phyloP scores from a whole-genome alignment of 2,329 filamentous ascomycete species.

The Pezicula radicicola region DNA sequence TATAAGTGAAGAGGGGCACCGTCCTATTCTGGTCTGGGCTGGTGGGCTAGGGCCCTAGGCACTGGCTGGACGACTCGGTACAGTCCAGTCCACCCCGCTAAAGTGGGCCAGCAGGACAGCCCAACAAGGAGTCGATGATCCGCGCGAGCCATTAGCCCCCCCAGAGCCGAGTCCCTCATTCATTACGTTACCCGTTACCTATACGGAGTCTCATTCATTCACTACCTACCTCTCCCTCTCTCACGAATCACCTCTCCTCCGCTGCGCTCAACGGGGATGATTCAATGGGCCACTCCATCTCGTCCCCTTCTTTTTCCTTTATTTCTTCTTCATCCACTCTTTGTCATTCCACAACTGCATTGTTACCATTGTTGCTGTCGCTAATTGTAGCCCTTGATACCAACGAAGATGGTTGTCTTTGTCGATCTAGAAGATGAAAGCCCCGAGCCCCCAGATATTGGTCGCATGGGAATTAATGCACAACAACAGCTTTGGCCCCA shows the following conservation, averaged over 20 bases:
- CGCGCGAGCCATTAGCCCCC: no score
- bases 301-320: conserved; percentile 12
- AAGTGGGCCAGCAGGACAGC: no score
- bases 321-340: neutral
- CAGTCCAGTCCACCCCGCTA: no score
- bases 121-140: no score
- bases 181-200: no score
- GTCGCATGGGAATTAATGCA: conserved; percentile 3
- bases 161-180: no score
- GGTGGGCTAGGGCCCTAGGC: no score
- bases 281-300: conserved; percentile 22
- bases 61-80: no score
- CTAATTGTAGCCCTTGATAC: neutral
- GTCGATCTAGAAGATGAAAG: conserved; percentile 28
- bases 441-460: conserved; percentile 21
- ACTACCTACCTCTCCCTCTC: neutral
- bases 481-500: conserved; percentile 4
- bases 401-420: conserved; percentile 27
- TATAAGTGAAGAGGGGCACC: no score
- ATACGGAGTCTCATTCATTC: neutral
- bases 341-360: neutral
- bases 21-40: no score
- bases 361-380: conserved; percentile 5
- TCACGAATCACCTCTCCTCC: conserved; percentile 1
- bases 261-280: conserved; percentile 13